phyloP scores from a whole-genome alignment of 75 land plant species.

The Picea sitchensis region DNA sequence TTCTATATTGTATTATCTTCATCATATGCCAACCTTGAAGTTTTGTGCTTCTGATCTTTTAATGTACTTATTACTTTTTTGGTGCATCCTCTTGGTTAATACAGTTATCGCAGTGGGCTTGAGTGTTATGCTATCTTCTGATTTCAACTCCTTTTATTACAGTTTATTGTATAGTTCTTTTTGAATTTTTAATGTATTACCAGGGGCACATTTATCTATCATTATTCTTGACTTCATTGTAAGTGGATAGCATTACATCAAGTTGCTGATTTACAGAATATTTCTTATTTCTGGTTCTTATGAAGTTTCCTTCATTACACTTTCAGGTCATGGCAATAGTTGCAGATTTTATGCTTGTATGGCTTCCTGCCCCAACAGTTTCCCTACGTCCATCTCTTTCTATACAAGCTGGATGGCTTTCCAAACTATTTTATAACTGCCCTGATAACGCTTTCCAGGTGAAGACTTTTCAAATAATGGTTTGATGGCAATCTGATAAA shows the following conservation, averaged over 20 bases:
- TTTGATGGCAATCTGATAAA: neutral
- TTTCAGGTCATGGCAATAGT: conserved; percentile 89
- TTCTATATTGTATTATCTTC: neutral
- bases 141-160: neutral
- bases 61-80: neutral
- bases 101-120: too few species aligned
- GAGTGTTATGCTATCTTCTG: neutral
- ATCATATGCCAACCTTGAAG: neutral
- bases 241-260: neutral
- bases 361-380: conserved; percentile 98
- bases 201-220: neutral
- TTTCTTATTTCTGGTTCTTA: neutral
- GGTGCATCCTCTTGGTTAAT: neutral
- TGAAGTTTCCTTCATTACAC: neutral
- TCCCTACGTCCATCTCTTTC: conserved; percentile 73
- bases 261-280: neutral
- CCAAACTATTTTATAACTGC: conserved; percentile 77
- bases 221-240: neutral
- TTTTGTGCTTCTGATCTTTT: neutral
- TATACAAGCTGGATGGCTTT: conserved; percentile 56
- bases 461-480: neutral
- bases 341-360: conserved; percentile 99
- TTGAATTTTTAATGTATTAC: neutral
- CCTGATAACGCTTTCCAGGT: conserved; percentile 99
- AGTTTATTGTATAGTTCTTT: neutral